These are phyloP conservation scores for Xylaria hypoxylon DNA, from an alignment of 2,329 filamentous ascomycete species.

Conservation along the genomic window DNA sequence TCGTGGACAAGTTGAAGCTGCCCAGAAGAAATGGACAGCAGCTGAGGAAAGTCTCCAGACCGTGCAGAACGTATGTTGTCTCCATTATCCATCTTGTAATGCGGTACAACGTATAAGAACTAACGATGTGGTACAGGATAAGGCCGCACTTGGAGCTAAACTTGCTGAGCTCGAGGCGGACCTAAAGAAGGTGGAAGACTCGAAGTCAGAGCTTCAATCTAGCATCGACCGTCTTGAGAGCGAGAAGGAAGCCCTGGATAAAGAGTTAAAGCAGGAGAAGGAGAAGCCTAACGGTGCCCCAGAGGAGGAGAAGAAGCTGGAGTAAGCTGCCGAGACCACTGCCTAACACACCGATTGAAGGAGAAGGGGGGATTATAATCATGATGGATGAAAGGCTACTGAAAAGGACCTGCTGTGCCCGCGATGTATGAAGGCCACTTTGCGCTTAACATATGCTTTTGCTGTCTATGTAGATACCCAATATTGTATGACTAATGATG, in stretches of 20 bases:
- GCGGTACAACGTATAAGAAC: neutral
- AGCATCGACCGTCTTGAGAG: slow-evolving; percentile 41
- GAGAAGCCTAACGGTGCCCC: slow-evolving; percentile 26
- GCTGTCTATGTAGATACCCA: slow-evolving; percentile 42
- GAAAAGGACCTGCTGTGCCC: slow-evolving; percentile 19
- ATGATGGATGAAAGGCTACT: slow-evolving; percentile 15
- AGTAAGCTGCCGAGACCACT: slow-evolving; percentile 34
- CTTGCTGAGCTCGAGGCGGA: slow-evolving; percentile 44
- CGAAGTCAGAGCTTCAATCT: slow-evolving; percentile 43
- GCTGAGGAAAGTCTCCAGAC: slow-evolving; percentile 53
- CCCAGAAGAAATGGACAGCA: slow-evolving; percentile 54
- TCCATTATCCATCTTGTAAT: neutral
- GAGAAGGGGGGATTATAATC: slow-evolving; percentile 19
- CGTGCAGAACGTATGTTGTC: slow-evolving; percentile 49
- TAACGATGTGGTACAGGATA: slow-evolving; percentile 42
- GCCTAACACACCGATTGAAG: slow-evolving; percentile 27
- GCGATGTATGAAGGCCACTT: slow-evolving; percentile 33
- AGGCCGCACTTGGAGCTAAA: slow-evolving; percentile 45
- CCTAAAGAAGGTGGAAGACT: slow-evolving; percentile 39
- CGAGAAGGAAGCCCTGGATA: slow-evolving; percentile 47
- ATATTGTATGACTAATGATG: slow-evolving; percentile 47
- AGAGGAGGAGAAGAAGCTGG: slow-evolving; percentile 35
- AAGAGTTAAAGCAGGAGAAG: slow-evolving; percentile 40
- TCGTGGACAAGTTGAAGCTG: slow-evolving; percentile 50
- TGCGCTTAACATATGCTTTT: slow-evolving; percentile 31